Evolutionary conservation across 768 basidiomycete species (phyloP), one percentile per base, ranked within the genome.

Genomic region (Boletus barrowsii): DNA sequence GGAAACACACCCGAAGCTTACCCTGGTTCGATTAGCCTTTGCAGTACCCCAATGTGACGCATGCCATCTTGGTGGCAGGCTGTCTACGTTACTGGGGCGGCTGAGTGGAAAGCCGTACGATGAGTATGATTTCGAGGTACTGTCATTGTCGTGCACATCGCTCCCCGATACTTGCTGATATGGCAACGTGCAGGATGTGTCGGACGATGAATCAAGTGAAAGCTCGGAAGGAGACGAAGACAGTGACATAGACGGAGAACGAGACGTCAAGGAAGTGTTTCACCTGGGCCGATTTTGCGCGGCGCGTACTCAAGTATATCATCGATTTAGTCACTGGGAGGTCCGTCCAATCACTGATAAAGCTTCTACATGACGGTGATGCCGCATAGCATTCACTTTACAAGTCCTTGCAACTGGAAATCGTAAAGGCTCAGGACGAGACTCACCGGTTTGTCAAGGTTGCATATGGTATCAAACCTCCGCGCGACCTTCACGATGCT

Each of bases 281-380:
- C 70, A 84, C 60, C 76, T 93, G 5, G 90, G 90, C n/a, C 80
- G 87, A 33, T 92, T 90, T 64, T 93, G 90, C 66, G 90, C 86
- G 3, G 73, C 73, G 45, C 79, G 90, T 48, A 84, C 85, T 3
- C 72, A 68, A 48, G 81, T 84, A 17, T 93, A 81, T 61, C 90
- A 93, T 63, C 69, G 77, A 49, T 84, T 92, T 62, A 79, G 78
- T 18, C 90, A 93, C 62, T 93, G 90, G 90, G 90, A 91, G 83
- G 90, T 90, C 56, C 53, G 78, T 71, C 37, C 52, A 35, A 42
- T 57, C 29, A 33, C 35, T 14, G 35, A 36, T 15, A 22, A 17
- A 39, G 14, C 42, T 46, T 13, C 11, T 13, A 42, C 32, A 40
- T 51, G 54, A 56, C 13, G 32, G 36, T 54, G 52, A 65, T 20